phyloP scores from a whole-genome alignment of 768 basidiomycete species.

The Piloderma croceum region DNA sequence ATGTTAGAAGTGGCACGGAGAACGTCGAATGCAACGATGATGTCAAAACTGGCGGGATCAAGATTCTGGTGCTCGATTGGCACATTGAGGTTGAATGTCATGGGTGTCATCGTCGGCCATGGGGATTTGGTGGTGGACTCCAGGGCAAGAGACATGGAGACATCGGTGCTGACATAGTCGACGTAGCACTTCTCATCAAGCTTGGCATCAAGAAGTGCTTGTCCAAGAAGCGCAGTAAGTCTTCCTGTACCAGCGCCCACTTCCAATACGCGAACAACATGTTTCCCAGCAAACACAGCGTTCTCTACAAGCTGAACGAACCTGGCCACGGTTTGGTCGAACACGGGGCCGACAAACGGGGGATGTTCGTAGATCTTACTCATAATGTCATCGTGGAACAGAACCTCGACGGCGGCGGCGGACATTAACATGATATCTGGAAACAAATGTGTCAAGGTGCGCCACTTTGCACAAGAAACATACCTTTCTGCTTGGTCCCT shows the following conservation, averaged over 20 bases:
- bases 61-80: slow-evolving; percentile 9
- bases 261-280: slow-evolving; percentile 15
- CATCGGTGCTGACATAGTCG: slow-evolving; percentile 15
- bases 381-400: slow-evolving; percentile 15
- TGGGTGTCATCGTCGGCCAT: slow-evolving; percentile 12
- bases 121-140: slow-evolving; percentile 12
- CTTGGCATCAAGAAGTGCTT: slow-evolving; percentile 12
- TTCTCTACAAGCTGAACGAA: slow-evolving; percentile 8
- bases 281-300: slow-evolving; percentile 10
- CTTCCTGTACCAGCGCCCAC: slow-evolving; percentile 15
- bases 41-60: too few relatives aligned
- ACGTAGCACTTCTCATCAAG: slow-evolving; percentile 7
- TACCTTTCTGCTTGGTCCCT: too few relatives aligned
- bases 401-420: too few relatives aligned
- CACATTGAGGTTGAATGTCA: slow-evolving; percentile 10
- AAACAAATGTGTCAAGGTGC: too few relatives aligned
- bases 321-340: slow-evolving; percentile 3
- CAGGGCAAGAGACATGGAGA: slow-evolving; percentile 10
- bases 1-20: too few relatives aligned
- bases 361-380: slow-evolving; percentile 12
- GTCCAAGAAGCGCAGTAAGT: slow-evolving; percentile 13
- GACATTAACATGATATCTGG: too few relatives aligned
- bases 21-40: too few relatives aligned
- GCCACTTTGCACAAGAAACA: too few relatives aligned
- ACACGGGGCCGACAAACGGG: slow-evolving; percentile 10